Conservation (phyloP, 371 early-diverging fungal species). For the Mortierella sp. region DNA sequence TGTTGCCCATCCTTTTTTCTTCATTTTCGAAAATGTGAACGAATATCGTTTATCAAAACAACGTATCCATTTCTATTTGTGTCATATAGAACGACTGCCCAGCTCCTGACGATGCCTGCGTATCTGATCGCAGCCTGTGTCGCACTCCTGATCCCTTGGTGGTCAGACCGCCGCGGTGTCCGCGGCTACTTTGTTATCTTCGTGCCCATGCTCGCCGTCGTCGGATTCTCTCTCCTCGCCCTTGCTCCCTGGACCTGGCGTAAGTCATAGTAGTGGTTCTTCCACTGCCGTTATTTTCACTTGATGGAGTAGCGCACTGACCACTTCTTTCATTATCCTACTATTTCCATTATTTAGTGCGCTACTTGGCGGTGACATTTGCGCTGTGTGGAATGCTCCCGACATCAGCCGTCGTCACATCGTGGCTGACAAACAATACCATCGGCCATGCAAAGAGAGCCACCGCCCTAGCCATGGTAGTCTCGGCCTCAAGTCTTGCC, state of each 20-base stretch:
- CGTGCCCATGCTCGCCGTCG: conserved; percentile 14
- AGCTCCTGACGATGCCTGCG: conserved; percentile 38
- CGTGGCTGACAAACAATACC: conserved; percentile 67
- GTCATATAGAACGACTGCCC: conserved; percentile 24
- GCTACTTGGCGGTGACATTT: conserved; percentile 29
- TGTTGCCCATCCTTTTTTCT: neutral
- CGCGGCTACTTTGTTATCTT: conserved; percentile 44
- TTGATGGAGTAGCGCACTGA: neutral
- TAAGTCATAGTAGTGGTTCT: neutral
- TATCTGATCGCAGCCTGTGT: conserved; percentile 27
- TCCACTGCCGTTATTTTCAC: too few species aligned
- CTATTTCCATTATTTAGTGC: conserved; percentile 1
- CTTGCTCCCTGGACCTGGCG: conserved; percentile 24
- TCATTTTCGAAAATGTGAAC: neutral
- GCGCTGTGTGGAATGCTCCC: conserved; percentile 37
- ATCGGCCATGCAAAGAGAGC: conserved; percentile 73
- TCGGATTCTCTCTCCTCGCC: conserved; percentile 43
- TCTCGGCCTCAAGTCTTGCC: conserved; percentile 70
- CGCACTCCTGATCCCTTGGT: conserved; percentile 37
- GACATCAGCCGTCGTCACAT: conserved; percentile 15
- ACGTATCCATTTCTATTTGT: neutral
- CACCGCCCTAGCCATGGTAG: conserved; percentile 67
- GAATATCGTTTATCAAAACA: too few species aligned
- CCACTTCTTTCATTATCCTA: neutral
- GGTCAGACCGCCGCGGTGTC: conserved; percentile 38